phyloP scores from a whole-genome alignment of 2,329 filamentous ascomycete species.

The Pseudocercospora cruenta region DNA sequence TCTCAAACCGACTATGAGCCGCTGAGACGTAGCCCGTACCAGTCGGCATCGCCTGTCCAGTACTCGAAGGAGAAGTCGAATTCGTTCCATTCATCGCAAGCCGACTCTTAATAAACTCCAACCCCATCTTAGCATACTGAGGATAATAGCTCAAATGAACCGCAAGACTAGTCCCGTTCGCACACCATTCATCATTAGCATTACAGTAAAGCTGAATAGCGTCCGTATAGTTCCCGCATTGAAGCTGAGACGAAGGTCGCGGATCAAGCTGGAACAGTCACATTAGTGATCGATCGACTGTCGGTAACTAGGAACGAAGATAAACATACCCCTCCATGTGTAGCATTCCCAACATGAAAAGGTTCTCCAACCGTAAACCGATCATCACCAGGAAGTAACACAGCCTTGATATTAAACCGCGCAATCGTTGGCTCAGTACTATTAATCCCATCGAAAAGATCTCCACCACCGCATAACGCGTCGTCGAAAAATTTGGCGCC shows the following conservation, averaged over 20 bases:
- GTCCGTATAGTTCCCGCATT: constrained; percentile 55
- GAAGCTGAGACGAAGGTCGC: constrained; percentile 58
- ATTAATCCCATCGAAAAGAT: constrained; percentile 49
- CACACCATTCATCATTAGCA: neutral
- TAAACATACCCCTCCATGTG: constrained; percentile 55
- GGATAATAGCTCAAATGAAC: neutral
- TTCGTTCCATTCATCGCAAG: neutral
- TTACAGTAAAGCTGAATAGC: constrained; percentile 38
- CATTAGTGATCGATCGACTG: neutral
- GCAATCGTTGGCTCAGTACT: constrained; percentile 53
- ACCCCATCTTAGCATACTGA: neutral
- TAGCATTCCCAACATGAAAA: constrained; percentile 65
- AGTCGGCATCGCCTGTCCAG: neutral
- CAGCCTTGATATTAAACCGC: constrained; percentile 62
- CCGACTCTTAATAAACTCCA: neutral
- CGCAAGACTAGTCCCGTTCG: neutral
- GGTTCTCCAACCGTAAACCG: constrained; percentile 59
- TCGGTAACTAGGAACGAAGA: no score
- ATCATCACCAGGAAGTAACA: constrained; percentile 68
- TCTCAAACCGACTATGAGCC: neutral
- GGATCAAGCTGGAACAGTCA: constrained; percentile 60
- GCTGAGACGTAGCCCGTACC: neutral
- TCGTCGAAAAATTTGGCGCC: constrained; percentile 43
- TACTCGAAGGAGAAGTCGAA: neutral
- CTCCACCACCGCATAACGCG: constrained; percentile 62